Base-by-base conservation (phyloP, 2,329 filamentous ascomycete genomes). In the Hymenoscyphus fraxineus region DNA sequence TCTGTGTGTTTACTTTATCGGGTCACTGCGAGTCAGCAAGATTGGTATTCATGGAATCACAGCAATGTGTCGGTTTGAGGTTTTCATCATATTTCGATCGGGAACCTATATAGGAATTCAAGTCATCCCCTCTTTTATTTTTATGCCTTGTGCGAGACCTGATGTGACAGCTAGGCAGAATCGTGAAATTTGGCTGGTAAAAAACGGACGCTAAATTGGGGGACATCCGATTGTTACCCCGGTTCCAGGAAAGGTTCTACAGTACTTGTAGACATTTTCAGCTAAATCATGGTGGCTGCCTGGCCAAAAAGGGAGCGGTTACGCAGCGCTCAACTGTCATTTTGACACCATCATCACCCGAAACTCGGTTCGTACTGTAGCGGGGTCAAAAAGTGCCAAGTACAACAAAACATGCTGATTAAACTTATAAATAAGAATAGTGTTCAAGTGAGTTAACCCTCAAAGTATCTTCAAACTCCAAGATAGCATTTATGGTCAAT, bases 21-120 rank as follows among this genome's bases (percentile, higher is more conserved):
- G 62, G 58, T 63, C 56, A 63, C 66, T 67, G 62, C 56, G 63
- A 64, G 61, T 63, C 64, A 64, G 60, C 64, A 60, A 68, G 63
- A 59, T 64, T 66, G 56, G 59, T 56, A 62, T 60, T 54, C 63
- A 15, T 64, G 56, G 27, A 27, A 47, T 60, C 19, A 47, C 35
- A 35, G 31, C 55, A 16, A 19, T 51, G 38, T 39, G n/a, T 62
- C 35, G 7, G 55, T 15, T 32, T 35, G 15, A 35, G 41, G 41
- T 35, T 5, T 22, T 60, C 10, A 51, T 60, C 6, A 15, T 12
- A 54, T 54, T n/a, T n/a, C n/a, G 22, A 9, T 6, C 35, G 22
- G n/a, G 38, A 31, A n/a, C 41, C 15, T 35, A 32, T 61, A 51
- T 32, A 40, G 27, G 27, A 51, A 63, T 63, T 41, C 40, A 35